Percentiles rank a stretch among this genome's conserved stretches.
These are phyloP conservation scores for Ustilago curta DNA, from an alignment of 1,284 basidiomycete genomes.

Conservation along the genomic window DNA sequence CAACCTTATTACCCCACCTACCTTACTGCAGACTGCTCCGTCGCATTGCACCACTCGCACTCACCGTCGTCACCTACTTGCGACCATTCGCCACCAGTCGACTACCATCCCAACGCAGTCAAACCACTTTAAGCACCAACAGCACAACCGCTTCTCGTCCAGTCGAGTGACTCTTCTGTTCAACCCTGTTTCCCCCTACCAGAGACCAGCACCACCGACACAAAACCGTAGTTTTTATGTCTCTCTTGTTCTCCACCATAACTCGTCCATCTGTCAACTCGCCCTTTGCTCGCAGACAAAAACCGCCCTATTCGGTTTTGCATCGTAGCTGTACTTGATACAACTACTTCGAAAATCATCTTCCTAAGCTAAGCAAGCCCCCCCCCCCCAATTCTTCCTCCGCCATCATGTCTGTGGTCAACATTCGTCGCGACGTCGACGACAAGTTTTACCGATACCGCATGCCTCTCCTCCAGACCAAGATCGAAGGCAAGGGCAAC, in stretches of 20 bases:
- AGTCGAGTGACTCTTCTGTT: neutral
- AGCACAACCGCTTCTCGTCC: neutral
- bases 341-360: slow-evolving; percentile 9
- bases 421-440: slow-evolving; percentile 98
- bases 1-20: too few relatives aligned
- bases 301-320: slow-evolving; percentile 49
- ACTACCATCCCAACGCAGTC: neutral
- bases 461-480: slow-evolving; percentile 94
- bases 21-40: too few relatives aligned
- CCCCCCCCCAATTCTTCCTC: neutral
- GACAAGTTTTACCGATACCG: slow-evolving; percentile 74
- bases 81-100: neutral
- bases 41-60: too few relatives aligned
- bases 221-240: slow-evolving; percentile 46
- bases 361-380: neutral
- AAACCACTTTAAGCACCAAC: neutral
- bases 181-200: slow-evolving; percentile 7
- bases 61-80: too few relatives aligned
- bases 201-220: slow-evolving; percentile 14
- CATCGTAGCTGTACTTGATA: slow-evolving; percentile 51
- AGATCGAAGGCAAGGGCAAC: slow-evolving; percentile 99
- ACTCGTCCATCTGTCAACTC: slow-evolving; percentile 52
- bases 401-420: slow-evolving; percentile 78
- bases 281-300: slow-evolving; percentile 50
- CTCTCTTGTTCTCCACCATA: slow-evolving; percentile 50